Evolutionary conservation across 192 early-diverging fungal species (phyloP).

Genomic region (Backusella mclennaniae): DNA sequence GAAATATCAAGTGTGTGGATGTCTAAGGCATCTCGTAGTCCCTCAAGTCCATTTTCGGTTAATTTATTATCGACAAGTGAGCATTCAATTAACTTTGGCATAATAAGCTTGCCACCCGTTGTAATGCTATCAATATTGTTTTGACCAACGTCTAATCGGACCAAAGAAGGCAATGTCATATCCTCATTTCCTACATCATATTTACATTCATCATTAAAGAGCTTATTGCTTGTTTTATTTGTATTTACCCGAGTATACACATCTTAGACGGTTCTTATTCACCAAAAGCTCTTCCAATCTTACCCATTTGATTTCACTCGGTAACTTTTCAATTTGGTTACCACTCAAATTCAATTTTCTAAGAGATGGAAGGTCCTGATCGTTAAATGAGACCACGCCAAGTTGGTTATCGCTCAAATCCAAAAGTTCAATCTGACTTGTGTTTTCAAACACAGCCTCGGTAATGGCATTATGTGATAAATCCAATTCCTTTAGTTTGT

Average conservation of each 20-base stretch:
- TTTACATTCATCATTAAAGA: neutral
- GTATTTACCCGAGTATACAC: neutral
- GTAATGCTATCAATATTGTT: conserved; percentile 41
- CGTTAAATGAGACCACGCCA: neutral
- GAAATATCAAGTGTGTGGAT: conserved; percentile 45
- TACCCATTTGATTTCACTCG: neutral
- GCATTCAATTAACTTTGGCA: conserved; percentile 47
- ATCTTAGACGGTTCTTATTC: neutral
- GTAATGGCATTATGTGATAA: conserved; percentile 29
- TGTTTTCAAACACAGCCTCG: neutral
- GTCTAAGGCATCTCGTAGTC: conserved; percentile 28
- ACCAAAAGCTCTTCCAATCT: conserved; percentile 14
- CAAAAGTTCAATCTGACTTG: neutral
- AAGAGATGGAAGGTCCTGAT: neutral
- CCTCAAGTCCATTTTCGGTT: conserved; percentile 24
- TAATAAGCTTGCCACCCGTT: neutral
- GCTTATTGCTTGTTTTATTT: too few species aligned
- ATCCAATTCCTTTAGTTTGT: conserved; percentile 41
- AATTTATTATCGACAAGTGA: conserved; percentile 40
- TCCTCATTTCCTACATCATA: neutral
- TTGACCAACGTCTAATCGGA: conserved; percentile 18
- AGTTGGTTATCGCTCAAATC: conserved; percentile 8
- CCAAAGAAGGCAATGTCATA: neutral
- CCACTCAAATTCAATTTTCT: conserved; percentile 12
- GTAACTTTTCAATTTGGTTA: conserved; percentile 33